Evolutionary conservation across 257 asterid species (phyloP), one percentile per base, ranked within the genome.

Genomic region (Nemophila menziesii): DNA sequence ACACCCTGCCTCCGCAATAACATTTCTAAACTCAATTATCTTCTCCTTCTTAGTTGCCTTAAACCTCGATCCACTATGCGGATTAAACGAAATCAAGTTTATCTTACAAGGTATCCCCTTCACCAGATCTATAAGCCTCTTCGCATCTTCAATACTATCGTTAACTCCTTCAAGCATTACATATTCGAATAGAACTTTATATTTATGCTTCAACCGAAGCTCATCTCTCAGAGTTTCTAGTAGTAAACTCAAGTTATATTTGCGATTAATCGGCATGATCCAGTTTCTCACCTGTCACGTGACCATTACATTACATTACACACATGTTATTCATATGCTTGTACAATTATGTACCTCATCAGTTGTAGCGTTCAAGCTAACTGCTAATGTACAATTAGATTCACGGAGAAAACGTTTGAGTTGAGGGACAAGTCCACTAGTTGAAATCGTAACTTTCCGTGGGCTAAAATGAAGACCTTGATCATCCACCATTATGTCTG

Each of bases 401-500:
- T 89, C 93, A 8, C 56, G 84, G 29, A 89, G 98, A 47, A 84
- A 73, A 39, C 94, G 78, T 57, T 63, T 89, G 33, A 84, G 44
- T 52, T 90, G 92, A 34, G 98, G 96, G 53, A 85, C 96, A 19
- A 90, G 92, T 43, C 98, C 98, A 54, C 96, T 90, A 11, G 96
- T 84, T 20, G 98, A 89, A 69, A 89, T 51, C 2, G 98, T 80
- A 57, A 90, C 96, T 70, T 81, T 90, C 12, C 96, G 83, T 56
- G 96, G 96, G 58, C 98, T 84, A 70, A 90, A 84, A 10, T 90
- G 92, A 54, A 89, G 98, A 41, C 98, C 98, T 46, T 89, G 96
- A 49, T 80, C 89, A 26, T 89, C 93, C 13, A 84, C 87, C 78
- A 89, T 52, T 64, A 89, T 89, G 63, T 84, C 92, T 27, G 96